Conservation (phyloP, 2,329 filamentous ascomycete species). For the Stromatinia cepivora region DNA sequence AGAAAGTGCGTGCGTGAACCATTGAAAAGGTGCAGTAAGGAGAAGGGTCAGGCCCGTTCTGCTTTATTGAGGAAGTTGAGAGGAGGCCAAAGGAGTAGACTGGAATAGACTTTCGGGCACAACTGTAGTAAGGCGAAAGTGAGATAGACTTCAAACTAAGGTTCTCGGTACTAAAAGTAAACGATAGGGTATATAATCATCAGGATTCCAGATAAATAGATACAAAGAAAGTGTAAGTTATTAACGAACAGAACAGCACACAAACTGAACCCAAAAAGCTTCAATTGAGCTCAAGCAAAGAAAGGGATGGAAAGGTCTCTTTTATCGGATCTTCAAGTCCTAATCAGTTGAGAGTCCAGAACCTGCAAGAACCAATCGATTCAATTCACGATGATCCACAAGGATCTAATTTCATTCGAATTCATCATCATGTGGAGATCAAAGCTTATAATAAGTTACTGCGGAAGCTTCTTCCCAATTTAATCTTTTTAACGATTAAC, state of each 20-base stretch:
- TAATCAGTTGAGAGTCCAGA: conserved; percentile 5
- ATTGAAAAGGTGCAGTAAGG: not conserved
- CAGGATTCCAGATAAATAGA: not conserved
- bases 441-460: not conserved
- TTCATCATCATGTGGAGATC: conserved; percentile 11
- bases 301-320: conserved; percentile 11
- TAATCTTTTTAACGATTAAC: not conserved
- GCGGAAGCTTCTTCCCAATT: conserved; percentile 1
- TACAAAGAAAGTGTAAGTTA: not conserved
- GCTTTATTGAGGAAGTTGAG: not conserved
- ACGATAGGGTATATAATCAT: not conserved
- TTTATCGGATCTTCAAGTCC: not conserved
- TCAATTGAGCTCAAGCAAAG: conserved; percentile 3
- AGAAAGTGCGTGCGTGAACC: conserved; percentile 13
- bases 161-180: not conserved
- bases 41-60: not conserved
- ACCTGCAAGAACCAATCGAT: not conserved
- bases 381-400: conserved; percentile 3
- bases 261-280: not conserved
- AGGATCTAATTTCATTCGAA: not conserved
- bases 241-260: conserved; percentile 1
- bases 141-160: not conserved
- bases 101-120: not conserved
- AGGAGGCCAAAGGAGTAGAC: too few relatives aligned
- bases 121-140: not conserved